A percentile compares a stretch with the other conserved stretches of the same genome.
Conservation (phyloP, 768 basidiomycete species). For the Tubosaeta sp. region DNA sequence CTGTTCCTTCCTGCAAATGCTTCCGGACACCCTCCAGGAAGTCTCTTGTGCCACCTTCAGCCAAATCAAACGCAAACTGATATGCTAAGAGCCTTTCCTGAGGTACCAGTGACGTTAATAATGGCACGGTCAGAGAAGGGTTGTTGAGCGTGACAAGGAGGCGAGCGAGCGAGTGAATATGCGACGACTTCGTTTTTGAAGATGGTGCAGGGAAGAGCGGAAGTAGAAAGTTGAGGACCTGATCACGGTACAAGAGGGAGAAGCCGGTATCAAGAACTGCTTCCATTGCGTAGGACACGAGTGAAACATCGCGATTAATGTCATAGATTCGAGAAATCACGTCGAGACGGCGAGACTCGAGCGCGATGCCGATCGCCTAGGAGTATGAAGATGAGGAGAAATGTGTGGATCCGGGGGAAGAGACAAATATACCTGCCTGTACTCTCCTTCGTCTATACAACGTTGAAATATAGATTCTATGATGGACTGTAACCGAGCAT, state of each 20-base stretch:
- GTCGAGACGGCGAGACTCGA: slow-evolving; percentile 87
- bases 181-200: slow-evolving; percentile 66
- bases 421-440: slow-evolving; percentile 64
- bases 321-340: slow-evolving; percentile 76
- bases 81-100: slow-evolving; percentile 78
- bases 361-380: slow-evolving; percentile 91
- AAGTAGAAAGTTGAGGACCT: slow-evolving; percentile 73
- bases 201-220: slow-evolving; percentile 81
- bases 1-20: slow-evolving; percentile 63
- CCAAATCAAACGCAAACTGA: slow-evolving; percentile 94
- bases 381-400: slow-evolving; percentile 7
- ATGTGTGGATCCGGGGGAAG: background rate
- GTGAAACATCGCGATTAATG: slow-evolving; percentile 65
- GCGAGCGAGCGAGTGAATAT: slow-evolving; percentile 79
- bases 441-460: slow-evolving; percentile 86
- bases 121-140: slow-evolving; percentile 69
- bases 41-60: slow-evolving; percentile 91
- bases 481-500: slow-evolving; percentile 73
- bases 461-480: slow-evolving; percentile 87
- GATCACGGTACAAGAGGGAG: slow-evolving; percentile 78
- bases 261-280: slow-evolving; percentile 88
- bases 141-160: slow-evolving; percentile 86
- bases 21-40: slow-evolving; percentile 76
- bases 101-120: slow-evolving; percentile 67
- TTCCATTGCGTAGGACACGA: slow-evolving; percentile 90